Conservation (phyloP, 441 rosid species). For the Theobroma grandiflorum region DNA sequence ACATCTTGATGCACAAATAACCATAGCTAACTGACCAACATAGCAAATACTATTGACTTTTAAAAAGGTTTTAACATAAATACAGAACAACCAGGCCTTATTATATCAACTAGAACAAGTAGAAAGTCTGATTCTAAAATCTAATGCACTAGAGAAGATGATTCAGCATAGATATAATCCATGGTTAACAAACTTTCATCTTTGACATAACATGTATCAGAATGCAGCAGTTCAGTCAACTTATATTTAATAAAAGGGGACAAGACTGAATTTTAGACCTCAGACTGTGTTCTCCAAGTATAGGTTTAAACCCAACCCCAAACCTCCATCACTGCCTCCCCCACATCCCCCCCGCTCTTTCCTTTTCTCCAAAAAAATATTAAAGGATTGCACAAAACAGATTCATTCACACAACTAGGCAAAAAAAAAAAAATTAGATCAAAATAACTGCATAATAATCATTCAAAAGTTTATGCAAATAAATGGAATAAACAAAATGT, state of each 20-base stretch:
- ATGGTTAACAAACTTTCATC: background rate
- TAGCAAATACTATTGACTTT: background rate
- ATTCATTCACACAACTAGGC: background rate
- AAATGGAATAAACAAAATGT: background rate
- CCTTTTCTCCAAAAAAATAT: too few relatives aligned
- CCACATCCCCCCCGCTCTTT: too few relatives aligned
- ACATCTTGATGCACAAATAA: background rate
- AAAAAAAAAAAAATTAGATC: background rate
- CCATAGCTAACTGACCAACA: background rate
- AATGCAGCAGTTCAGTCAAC: background rate
- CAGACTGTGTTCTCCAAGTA: background rate
- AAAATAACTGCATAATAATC: background rate
- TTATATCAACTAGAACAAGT: background rate
- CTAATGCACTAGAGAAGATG: background rate
- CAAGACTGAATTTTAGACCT: background rate
- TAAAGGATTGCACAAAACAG: background rate
- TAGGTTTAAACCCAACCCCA: background rate
- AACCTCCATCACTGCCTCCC: too few relatives aligned
- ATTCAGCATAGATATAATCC: background rate
- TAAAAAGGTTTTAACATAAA: background rate
- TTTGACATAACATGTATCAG: background rate
- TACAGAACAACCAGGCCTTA: background rate
- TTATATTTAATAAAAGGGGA: background rate
- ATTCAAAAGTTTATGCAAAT: background rate
- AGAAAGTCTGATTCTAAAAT: background rate